Evolutionary conservation across 768 basidiomycete species (phyloP), one percentile per base, ranked within the genome.

Genomic region (Phanerochaete sordida): DNA sequence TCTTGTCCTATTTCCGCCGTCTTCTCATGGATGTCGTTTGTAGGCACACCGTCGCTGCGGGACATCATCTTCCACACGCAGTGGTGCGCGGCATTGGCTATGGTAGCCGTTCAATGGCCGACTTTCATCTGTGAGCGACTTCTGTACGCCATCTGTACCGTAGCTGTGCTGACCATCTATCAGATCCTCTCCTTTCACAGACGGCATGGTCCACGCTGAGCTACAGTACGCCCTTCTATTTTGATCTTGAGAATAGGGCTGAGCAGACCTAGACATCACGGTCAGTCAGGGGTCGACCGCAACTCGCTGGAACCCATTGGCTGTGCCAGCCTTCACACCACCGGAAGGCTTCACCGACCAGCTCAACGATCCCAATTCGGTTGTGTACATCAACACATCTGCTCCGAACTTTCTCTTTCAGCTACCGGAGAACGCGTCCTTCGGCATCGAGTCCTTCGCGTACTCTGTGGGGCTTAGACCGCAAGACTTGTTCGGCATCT

Each of bases 21-120:
- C 33, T 37, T 35, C 27, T 52, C 50, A 59, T 39, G 47, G 23
- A 39, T 54, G 24, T 57, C 62, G 65, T 54, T 61, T 62, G 67
- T 62, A 95, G 94, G 89, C 65, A 96, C 97, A 0, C 96, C 97
- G 1, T 93, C 93, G 6, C 76, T 95, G 75, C 81, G 95, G 56
- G 97, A 99, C 72, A 82, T 99, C 53, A 82, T 98, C 52, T 90
- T 93, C 72, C 93, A 95, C 68, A 91, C 95, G 0, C 95, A 97
- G 65, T 98, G 91, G 90, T 92, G 90, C 71, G 83, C 92, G 43
- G 83, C 88, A 31, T 77, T 99, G 15, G 86, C 86, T 31, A 95
- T 97, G 91, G 86, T 98, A 56, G 93, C 96, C 33, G 93, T 98
- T 23, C 82, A 92, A 70, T 99, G 96, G 96, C 96, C 97, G 0